Conservation (phyloP, 129 eudicot genomes). For the Artemisia argyi region DNA sequence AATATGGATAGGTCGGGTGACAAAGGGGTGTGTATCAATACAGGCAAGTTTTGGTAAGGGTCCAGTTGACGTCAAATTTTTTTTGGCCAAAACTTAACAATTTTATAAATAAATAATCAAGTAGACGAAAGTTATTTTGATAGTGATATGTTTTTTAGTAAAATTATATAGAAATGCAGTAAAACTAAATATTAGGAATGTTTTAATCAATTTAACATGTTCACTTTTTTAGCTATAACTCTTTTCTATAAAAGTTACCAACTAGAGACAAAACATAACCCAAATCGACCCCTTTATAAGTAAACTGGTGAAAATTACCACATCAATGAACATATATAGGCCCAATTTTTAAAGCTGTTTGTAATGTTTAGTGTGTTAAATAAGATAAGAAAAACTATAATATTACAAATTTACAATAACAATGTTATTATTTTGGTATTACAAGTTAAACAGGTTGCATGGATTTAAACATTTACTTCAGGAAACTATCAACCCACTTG, state of each 20-base stretch:
- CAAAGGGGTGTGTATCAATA: not conserved
- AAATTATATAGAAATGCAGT: too few relatives aligned
- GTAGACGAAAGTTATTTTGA: not conserved
- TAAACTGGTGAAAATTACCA: not conserved
- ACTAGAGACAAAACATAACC: not conserved
- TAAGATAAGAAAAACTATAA: not conserved
- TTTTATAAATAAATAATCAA: not conserved
- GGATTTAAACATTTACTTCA: not conserved
- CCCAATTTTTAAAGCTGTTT: not conserved
- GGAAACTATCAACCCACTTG: not conserved
- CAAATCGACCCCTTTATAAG: not conserved
- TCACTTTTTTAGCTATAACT: not conserved
- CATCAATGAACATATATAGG: not conserved
- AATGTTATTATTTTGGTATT: not conserved
- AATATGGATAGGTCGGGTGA: not conserved
- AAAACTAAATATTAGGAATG: too few relatives aligned
- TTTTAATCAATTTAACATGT: too few relatives aligned
- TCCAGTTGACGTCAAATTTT: not conserved
- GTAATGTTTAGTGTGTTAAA: not conserved
- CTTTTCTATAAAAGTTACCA: not conserved
- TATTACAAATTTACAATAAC: not conserved
- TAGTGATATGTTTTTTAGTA: not conserved
- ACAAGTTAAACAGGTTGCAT: not conserved
- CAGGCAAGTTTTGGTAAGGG: not conserved
- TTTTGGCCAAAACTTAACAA: not conserved